A percentile compares a stretch with the other conserved stretches of the same genome.
Evolutionary conservation across 2,329 filamentous ascomycete species (phyloP).

Genomic region (Arthrobotrys megalospora): DNA sequence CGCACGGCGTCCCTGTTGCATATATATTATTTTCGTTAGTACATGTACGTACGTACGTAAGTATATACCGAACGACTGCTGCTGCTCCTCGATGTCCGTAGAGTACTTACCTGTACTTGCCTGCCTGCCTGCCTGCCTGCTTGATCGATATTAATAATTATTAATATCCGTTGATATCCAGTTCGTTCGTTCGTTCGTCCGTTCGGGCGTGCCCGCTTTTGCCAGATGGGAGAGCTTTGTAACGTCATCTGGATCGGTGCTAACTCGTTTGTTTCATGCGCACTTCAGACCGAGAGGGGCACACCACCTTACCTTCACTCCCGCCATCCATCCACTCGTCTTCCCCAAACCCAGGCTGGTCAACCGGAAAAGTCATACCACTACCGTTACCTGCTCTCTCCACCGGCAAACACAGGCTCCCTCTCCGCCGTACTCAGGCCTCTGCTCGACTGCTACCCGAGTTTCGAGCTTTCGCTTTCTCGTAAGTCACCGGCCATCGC

Average conservation of each 20-base stretch:
- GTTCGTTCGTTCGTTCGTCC: neutral
- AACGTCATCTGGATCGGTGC: slow-evolving; percentile 15
- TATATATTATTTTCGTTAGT: neutral
- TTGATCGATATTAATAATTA: neutral
- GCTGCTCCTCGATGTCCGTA: too few relatives aligned
- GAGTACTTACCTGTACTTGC: too few relatives aligned
- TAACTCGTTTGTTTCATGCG: slow-evolving; percentile 54
- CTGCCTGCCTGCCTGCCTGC: slow-evolving; percentile 15
- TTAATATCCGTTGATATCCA: too few relatives aligned
- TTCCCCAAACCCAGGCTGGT: neutral
- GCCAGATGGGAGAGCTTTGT: neutral
- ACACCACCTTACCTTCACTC: slow-evolving; percentile 9
- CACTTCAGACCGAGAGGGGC: slow-evolving; percentile 28
- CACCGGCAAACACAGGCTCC: slow-evolving; percentile 2
- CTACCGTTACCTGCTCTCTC: slow-evolving; percentile 25
- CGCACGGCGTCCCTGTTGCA: neutral
- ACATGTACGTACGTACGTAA: too few relatives aligned
- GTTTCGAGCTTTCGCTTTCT: slow-evolving; percentile 28
- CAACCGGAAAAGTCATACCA: slow-evolving; percentile 43
- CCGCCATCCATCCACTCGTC: neutral
- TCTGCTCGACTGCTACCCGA: slow-evolving; percentile 10
- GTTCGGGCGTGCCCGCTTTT: slow-evolving; percentile 4
- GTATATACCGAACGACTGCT: too few relatives aligned
- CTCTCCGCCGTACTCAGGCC: neutral
- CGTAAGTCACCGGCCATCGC: slow-evolving; percentile 51